Percentiles rank a stretch among this genome's conserved stretches.
phyloP scores from a whole-genome alignment of 1,284 basidiomycete species.

The Cerioporus squamosus region DNA sequence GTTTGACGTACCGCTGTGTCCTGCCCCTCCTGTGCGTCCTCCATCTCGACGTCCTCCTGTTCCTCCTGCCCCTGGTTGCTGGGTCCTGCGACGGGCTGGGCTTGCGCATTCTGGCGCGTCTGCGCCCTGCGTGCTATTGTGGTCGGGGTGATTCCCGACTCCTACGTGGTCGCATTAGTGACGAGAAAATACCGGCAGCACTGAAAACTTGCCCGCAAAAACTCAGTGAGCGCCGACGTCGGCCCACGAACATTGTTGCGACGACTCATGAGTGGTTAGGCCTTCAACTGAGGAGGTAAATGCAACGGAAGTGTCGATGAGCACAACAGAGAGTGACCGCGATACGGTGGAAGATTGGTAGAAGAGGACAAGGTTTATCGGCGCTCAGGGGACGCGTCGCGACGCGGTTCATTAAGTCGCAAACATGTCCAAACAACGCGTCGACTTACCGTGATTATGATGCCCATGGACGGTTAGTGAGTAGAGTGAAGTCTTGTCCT shows the following conservation, averaged over 20 bases:
- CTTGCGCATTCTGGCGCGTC: conserved; percentile 39
- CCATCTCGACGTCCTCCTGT: conserved; percentile 35
- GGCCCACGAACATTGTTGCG: conserved; percentile 84
- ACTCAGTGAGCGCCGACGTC: conserved; percentile 91
- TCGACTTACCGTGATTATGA: not conserved
- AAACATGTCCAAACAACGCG: conserved; percentile 23
- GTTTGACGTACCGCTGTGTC: conserved; percentile 18
- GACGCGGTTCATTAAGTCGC: conserved; percentile 25
- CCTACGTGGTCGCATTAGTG: conserved; percentile 44
- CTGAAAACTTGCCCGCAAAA: conserved; percentile 69
- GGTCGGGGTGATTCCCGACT: conserved; percentile 77
- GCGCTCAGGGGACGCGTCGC: conserved; percentile 15
- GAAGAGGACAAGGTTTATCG: conserved; percentile 8
- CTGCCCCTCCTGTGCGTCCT: conserved; percentile 38
- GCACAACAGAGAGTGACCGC: not conserved
- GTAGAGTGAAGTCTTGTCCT: no score
- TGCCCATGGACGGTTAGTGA: no score
- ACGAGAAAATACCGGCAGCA: not conserved
- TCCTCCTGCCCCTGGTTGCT: conserved; percentile 40
- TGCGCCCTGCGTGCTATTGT: conserved; percentile 65
- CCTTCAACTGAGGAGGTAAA: no score
- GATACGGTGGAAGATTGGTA: not conserved
- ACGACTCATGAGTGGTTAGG: conserved; percentile 32
- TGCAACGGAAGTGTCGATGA: not conserved
- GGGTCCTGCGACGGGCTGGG: conserved; percentile 51